Evolutionary conservation across 495 filamentous ascomycete genomes (phyloP).

Genomic region (Bryoglossum gracile): DNA sequence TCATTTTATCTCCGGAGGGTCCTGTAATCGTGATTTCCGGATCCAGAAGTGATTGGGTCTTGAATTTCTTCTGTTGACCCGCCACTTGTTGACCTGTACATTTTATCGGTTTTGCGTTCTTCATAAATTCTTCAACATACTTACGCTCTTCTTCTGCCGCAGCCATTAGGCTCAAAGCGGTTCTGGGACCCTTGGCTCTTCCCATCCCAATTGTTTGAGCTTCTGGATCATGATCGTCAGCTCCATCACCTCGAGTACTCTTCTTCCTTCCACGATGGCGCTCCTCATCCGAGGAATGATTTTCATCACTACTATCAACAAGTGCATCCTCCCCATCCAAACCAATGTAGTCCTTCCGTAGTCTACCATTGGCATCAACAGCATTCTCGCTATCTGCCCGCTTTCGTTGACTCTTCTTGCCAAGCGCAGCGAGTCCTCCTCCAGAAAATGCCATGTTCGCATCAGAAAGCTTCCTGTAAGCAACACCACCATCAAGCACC

Average conservation of each 20-base stretch:
- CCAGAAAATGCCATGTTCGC: conserved; percentile 49
- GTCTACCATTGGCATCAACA: conserved; percentile 35
- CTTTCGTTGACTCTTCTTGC: conserved; percentile 22
- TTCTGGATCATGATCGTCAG: conserved; percentile 24
- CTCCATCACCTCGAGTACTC: conserved; percentile 28
- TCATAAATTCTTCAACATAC: conserved; percentile 26
- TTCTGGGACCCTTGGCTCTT: conserved; percentile 29
- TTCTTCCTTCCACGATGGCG: conserved; percentile 43
- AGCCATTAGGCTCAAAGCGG: conserved; percentile 51
- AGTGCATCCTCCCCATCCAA: conserved; percentile 51
- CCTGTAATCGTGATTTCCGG: conserved; percentile 58
- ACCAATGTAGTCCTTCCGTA: conserved; percentile 65
- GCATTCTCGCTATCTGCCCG: conserved; percentile 17
- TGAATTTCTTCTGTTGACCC: conserved; percentile 12
- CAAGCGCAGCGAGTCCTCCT: conserved; percentile 45
- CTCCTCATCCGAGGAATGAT: conserved; percentile 42
- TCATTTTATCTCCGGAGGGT: conserved; percentile 53
- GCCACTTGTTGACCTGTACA: conserved; percentile 20
- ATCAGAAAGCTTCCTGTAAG: conserved; percentile 59
- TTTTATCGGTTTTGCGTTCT: conserved; percentile 9
- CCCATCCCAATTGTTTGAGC: conserved; percentile 25
- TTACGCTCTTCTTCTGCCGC: conserved; percentile 74
- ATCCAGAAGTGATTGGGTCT: conserved; percentile 51
- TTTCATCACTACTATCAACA: conserved; percentile 49
- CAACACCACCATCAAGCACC: conserved; percentile 48